Base-by-base conservation (phyloP, 2,329 filamentous ascomycete species). In the Teratosphaeria epicoccoides region DNA sequence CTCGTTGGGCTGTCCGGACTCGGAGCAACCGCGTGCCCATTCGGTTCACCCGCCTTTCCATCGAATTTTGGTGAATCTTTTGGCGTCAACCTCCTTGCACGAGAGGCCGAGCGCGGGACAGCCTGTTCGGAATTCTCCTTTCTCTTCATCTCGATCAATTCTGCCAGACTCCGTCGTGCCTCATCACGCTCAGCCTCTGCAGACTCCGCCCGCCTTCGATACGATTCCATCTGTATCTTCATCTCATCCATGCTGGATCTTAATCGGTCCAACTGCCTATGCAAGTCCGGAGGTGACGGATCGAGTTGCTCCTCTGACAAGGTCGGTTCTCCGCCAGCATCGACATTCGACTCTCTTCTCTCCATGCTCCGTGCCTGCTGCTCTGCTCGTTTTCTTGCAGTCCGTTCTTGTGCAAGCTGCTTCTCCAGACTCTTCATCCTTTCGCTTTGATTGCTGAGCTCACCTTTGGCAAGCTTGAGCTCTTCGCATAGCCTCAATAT, bases 121-220 rank as follows among this genome's bases (percentile, higher is more conserved):
- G 4, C 12, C 2, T 24, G 49, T 25, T 61, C 76, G 58, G 79
- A 80, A 59, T 83, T 81, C 59, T 89, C 83, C 60, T 75, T 77
- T 49, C 89, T 81, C 51, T 96, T 85, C 58, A 85, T 84, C 60
- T 87, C 76, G 11, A 96, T 83, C 88, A 97, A 93, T 65, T 95
- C 87, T 1, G 86, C 84, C 44, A 98, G 71, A 1, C 84, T 85
- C 67, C 85, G 84, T 50, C 85, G 82, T 50, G 83, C 81, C 43
- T 80, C 76, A 50, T 84, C 81, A 45, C 84, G 80, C 61, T 95
- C 89, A 7, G 79, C 73, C 66, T 97, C 91, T 3, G 89, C 90
- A 53, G 47, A 58, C 67, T 95, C 86, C 7, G 89, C 89, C 25
- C 88, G 82, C 51, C 80, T 74, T 61, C 84, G 84, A 72, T 87